A percentile compares a stretch with the other conserved stretches of the same genome.
Conservation (phyloP, 805 yeast genomes). For the Isabelozyma pseudorhagii region DNA sequence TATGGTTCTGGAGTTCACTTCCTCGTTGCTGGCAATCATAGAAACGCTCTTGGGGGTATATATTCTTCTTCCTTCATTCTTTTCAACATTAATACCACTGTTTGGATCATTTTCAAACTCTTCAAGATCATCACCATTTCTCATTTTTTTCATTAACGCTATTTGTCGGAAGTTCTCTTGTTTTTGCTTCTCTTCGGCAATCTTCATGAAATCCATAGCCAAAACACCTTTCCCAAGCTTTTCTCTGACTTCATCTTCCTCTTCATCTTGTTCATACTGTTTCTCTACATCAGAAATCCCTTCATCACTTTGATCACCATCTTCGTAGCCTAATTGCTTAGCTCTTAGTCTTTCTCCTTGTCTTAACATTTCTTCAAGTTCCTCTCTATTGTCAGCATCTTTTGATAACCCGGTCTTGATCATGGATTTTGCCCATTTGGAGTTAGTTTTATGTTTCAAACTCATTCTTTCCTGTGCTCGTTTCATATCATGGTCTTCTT, state of each 20-base stretch:
- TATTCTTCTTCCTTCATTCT: constrained; percentile 77
- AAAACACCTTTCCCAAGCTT: constrained; percentile 82
- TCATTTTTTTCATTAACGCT: constrained; percentile 46
- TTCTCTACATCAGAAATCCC: constrained; percentile 46
- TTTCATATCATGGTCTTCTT: constrained; percentile 63
- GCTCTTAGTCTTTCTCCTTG: constrained; percentile 76
- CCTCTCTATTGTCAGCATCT: constrained; percentile 79
- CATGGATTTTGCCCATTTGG: constrained; percentile 90
- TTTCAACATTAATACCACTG: constrained; percentile 44
- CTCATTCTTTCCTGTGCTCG: constrained; percentile 93
- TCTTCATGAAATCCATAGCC: constrained; percentile 94
- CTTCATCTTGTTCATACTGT: constrained; percentile 34
- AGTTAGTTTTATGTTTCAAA: constrained; percentile 81
- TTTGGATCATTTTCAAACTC: constrained; percentile 31
- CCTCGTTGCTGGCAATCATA: constrained; percentile 34
- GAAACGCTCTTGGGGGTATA: constrained; percentile 63
- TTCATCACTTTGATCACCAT: constrained; percentile 52
- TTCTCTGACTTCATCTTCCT: constrained; percentile 31
- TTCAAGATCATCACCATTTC: constrained; percentile 42
- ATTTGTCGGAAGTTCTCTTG: constrained; percentile 55
- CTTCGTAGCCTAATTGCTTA: constrained; percentile 67
- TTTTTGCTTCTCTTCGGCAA: constrained; percentile 72
- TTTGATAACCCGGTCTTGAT: constrained; percentile 86
- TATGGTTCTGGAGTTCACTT: constrained; percentile 29
- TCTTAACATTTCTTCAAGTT: constrained; percentile 90